Evolutionary conservation across 2,329 filamentous ascomycete genomes (phyloP), one percentile per base, ranked within the genome.

Genomic region (Calonectria hawksworthii): DNA sequence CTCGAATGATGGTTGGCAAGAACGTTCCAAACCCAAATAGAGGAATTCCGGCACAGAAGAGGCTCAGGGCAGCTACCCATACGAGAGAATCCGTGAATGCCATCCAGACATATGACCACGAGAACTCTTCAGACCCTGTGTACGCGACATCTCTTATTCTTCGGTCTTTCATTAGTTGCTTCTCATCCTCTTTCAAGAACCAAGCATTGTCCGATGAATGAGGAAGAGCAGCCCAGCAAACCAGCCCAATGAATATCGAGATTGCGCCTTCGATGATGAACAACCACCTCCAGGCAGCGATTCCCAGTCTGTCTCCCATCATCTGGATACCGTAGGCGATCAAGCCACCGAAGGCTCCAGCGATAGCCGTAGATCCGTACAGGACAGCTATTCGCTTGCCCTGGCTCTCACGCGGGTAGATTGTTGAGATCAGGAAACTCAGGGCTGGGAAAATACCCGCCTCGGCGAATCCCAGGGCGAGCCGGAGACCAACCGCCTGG

Each of bases 381-480:
- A 79, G 64, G 18, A 75, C 75, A 2, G 74, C 72, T 14, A 74
- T 72, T 38, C 77, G 65, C 16, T 76, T 38, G 26, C 70, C 74
- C 30, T 76, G 73, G 5, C 76, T 70, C 23, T 65, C 59, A 6
- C 71, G 72, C 2, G 69, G 66, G 64, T 77, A 79, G 44, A 79
- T 75, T 18, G 72, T 72, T 1, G 76, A 74, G 13, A 79, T 68
- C 68, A 92, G 92, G 14, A 90, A 82, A 0, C 89, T 88, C 74
- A 92, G 85, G 0, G 91, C 90, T 0, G 92, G 91, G 76, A 93
- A 92, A 0, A 93, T 84, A 0, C 91, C 91, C 7, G 89, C 90
- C 82, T 93, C 92, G 18, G 91, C 88, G 3, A 90, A 82, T 1
- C 92, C 91, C 0, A 93, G 87, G 0, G 93, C 83, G 0, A 93